A percentile compares a stretch with the other conserved stretches of the same genome.
phyloP scores from a whole-genome alignment of 1,284 basidiomycete genomes.

The Cryptococcus sp. region DNA sequence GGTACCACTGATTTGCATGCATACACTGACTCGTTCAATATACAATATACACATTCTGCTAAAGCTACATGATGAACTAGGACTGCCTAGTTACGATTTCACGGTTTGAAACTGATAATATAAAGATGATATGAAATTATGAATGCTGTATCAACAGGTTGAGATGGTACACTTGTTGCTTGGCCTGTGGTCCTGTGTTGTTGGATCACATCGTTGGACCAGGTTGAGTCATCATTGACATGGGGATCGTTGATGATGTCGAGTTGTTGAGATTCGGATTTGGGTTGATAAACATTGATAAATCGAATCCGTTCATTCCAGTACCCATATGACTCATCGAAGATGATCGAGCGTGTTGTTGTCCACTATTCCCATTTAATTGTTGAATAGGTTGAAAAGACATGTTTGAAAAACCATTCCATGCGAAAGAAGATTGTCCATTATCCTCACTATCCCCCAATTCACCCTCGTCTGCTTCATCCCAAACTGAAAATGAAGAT shows the following conservation, averaged over 20 bases:
- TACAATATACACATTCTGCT: too few relatives aligned
- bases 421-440: background rate
- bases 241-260: background rate
- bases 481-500: slow-evolving; percentile 12
- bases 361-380: background rate
- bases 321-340: background rate
- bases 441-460: background rate
- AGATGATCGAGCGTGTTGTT: background rate
- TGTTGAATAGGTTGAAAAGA: background rate
- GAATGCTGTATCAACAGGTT: too few relatives aligned
- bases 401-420: background rate
- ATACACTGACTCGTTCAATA: too few relatives aligned
- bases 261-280: background rate
- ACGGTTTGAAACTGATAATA: too few relatives aligned
- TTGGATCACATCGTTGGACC: too few relatives aligned
- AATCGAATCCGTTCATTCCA: background rate
- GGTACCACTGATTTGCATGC: too few relatives aligned
- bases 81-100: too few relatives aligned
- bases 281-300: background rate
- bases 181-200: too few relatives aligned
- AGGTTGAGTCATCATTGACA: too few relatives aligned
- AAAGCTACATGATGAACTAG: too few relatives aligned
- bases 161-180: too few relatives aligned
- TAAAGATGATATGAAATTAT: too few relatives aligned
- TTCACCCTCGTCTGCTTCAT: slow-evolving; percentile 4